Conservation (phyloP, 495 filamentous ascomycete genomes). For the Pyronema omphalodes region DNA sequence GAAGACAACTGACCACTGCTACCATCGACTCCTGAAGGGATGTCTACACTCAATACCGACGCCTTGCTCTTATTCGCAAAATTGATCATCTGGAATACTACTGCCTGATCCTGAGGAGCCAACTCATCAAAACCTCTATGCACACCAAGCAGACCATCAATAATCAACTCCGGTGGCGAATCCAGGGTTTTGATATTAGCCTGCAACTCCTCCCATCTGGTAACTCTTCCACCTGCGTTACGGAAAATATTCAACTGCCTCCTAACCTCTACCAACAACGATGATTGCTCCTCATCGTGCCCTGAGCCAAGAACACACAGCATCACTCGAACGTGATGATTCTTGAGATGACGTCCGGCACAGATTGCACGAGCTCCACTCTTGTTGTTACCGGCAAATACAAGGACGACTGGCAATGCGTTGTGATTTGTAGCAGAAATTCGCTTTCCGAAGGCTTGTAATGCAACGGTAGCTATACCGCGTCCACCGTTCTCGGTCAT, state of each 20-base stretch:
- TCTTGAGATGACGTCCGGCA: constrained; percentile 69
- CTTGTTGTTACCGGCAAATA: constrained; percentile 77
- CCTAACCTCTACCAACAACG: constrained; percentile 43
- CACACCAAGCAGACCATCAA: constrained; percentile 75
- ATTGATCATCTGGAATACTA: constrained; percentile 62
- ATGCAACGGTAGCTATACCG: constrained; percentile 66
- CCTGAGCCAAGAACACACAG: constrained; percentile 71
- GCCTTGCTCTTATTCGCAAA: constrained; percentile 74
- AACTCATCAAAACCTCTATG: constrained; percentile 71
- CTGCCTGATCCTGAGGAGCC: constrained; percentile 59
- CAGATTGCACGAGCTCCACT: constrained; percentile 68
- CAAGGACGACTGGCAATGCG: constrained; percentile 49
- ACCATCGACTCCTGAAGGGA: constrained; percentile 73
- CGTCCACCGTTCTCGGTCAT: constrained; percentile 81
- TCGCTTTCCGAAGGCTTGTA: constrained; percentile 35
- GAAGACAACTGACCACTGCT: constrained; percentile 41
- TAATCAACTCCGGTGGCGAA: constrained; percentile 53
- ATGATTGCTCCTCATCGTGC: constrained; percentile 36
- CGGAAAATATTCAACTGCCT: constrained; percentile 60
- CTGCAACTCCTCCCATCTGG: constrained; percentile 36
- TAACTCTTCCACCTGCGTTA: constrained; percentile 54
- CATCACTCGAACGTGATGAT: constrained; percentile 57
- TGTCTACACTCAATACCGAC: constrained; percentile 61
- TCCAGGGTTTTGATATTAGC: constrained; percentile 38
- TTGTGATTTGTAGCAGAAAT: constrained; percentile 28